Conservation (phyloP, 2,329 filamentous ascomycete species). For the Aspergillus brasiliensis region DNA sequence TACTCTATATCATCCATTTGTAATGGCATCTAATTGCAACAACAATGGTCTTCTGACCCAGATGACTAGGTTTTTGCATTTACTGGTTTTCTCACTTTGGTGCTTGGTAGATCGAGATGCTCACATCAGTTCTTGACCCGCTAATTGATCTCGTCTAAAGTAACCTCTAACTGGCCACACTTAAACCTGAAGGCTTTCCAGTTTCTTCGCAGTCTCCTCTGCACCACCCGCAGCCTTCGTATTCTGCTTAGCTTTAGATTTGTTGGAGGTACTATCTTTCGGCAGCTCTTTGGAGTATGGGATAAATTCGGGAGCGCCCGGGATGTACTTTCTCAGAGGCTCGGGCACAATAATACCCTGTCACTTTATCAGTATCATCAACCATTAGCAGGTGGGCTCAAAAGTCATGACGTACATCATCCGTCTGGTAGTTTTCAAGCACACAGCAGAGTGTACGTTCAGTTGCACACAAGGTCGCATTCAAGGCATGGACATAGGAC, state of each 20-base stretch:
- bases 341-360: conserved; percentile 79
- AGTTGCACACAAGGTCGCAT: conserved; percentile 86
- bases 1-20: too few relatives aligned
- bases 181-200: conserved; percentile 46
- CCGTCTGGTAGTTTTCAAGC: conserved; percentile 94
- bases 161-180: neutral
- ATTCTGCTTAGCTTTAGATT: conserved; percentile 49
- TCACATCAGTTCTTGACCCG: neutral
- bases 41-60: neutral
- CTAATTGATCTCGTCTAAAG: neutral
- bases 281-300: conserved; percentile 84
- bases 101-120: neutral
- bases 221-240: conserved; percentile 30
- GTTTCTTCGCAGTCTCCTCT: conserved; percentile 42
- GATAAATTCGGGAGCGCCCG: conserved; percentile 84
- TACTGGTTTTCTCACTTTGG: neutral
- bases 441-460: conserved; percentile 92
- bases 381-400: neutral
- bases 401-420: conserved; percentile 61
- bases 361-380: conserved; percentile 21
- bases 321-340: conserved; percentile 84
- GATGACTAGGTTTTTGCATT: neutral
- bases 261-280: conserved; percentile 69
- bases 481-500: conserved; percentile 91
- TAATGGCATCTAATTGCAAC: neutral